Percentiles rank a stretch among this genome's conserved stretches.
phyloP scores from a whole-genome alignment of 2,329 filamentous ascomycete species.

The Byssochlamys sp. region DNA sequence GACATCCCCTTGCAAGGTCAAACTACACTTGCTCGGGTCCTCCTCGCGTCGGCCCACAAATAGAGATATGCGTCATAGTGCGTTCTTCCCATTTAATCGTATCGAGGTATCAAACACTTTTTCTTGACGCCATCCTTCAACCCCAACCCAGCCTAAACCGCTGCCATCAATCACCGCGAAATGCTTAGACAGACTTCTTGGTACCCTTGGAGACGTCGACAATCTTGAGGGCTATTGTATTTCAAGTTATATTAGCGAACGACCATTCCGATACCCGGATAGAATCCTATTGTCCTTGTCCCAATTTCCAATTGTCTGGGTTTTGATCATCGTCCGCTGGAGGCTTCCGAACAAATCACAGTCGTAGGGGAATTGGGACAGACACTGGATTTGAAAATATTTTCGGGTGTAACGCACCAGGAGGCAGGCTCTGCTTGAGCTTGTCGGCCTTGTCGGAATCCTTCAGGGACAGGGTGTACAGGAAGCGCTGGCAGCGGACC shows the following conservation, averaged over 20 bases:
- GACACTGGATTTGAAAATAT: not conserved
- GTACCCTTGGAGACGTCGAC: constrained; percentile 36
- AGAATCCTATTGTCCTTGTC: not conserved
- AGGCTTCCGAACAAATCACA: not conserved
- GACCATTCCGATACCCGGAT: not conserved
- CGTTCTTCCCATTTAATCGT: constrained; percentile 20
- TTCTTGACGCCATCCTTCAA: constrained; percentile 15
- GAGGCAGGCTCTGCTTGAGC: constrained; percentile 97
- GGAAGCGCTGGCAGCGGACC: constrained; percentile 91
- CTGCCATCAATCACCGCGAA: constrained; percentile 13
- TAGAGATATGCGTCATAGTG: constrained; percentile 9
- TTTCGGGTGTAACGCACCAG: constrained; percentile 57
- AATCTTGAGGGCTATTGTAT: constrained; percentile 33
- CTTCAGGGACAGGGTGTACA: constrained; percentile 98
- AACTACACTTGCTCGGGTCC: constrained; percentile 2
- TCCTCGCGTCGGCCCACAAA: constrained; percentile 24
- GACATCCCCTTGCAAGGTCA: constrained; percentile 8
- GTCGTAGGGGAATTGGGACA: not conserved
- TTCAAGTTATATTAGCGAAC: not conserved
- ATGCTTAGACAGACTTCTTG: constrained; percentile 37
- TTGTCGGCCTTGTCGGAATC: constrained; percentile 99
- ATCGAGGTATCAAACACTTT: constrained; percentile 17
- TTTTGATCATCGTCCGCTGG: not conserved
- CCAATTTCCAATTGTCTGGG: not conserved
- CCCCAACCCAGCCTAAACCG: constrained; percentile 13